These are phyloP conservation scores for Dioscorea dumetorum DNA, from an alignment of 106 monocot species.

Conservation along the genomic window DNA sequence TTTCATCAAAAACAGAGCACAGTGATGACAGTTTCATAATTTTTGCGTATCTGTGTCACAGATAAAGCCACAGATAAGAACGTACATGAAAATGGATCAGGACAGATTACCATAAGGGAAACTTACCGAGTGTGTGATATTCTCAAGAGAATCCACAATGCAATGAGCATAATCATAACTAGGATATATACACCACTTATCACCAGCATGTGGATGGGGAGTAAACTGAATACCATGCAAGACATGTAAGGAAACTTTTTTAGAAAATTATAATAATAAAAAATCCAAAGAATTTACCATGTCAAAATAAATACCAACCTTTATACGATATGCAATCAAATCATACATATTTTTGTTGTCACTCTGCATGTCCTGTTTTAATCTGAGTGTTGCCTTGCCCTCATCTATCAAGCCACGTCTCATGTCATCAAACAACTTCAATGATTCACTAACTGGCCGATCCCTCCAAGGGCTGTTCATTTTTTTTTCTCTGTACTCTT, in stretches of 20 bases:
- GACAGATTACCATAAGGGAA: neutral
- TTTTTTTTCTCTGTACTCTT: conserved; percentile 86
- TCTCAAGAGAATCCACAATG: conserved; percentile 98
- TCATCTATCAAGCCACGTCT: conserved; percentile 79
- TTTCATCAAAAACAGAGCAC: no score
- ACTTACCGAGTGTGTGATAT: conserved; percentile 91
- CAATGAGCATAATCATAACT: conserved; percentile 98
- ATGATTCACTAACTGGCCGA: conserved; percentile 78
- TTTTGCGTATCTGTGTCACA: neutral
- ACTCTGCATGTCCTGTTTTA: conserved; percentile 98
- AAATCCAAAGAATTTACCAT: conserved; percentile 1
- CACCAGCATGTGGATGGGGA: conserved; percentile 96
- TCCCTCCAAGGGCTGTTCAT: conserved; percentile 99
- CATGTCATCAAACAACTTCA: conserved; percentile 88
- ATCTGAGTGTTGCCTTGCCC: conserved; percentile 89
- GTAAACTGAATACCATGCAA: conserved; percentile 54
- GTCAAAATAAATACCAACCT: conserved; percentile 32
- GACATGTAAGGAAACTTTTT: neutral
- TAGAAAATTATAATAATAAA: neutral
- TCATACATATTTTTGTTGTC: conserved; percentile 99
- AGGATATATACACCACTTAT: conserved; percentile 98
- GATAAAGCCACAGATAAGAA: conserved; percentile 1
- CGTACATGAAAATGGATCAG: neutral
- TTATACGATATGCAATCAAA: conserved; percentile 95
- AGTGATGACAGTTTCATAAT: no score